Evolutionary conservation across 2,329 filamentous ascomycete genomes (phyloP).

Genomic region (Ophiocordyceps camponoti-saundersi): DNA sequence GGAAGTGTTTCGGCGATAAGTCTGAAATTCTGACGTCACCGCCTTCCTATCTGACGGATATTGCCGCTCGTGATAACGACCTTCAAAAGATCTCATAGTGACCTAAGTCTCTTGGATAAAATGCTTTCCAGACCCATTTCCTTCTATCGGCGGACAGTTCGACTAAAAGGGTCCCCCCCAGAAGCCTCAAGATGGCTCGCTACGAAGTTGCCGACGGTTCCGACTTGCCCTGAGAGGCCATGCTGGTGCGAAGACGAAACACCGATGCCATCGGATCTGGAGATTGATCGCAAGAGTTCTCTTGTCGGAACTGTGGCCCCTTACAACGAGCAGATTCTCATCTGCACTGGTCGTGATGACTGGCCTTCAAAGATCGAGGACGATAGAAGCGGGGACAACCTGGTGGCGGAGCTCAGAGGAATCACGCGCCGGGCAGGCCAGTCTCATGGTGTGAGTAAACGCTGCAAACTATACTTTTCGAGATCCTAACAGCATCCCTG

Average conservation of each 20-base stretch:
- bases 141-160: not conserved
- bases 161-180: not conserved
- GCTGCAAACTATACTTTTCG: not conserved
- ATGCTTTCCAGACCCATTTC: not conserved
- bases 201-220: constrained; percentile 24
- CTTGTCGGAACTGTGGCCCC: constrained; percentile 62
- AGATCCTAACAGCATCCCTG: constrained; percentile 7
- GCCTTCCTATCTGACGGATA: no score
- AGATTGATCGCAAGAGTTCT: constrained; percentile 54
- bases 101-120: not conserved
- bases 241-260: constrained; percentile 59
- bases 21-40: no score
- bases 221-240: constrained; percentile 55
- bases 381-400: constrained; percentile 48
- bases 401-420: constrained; percentile 57
- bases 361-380: constrained; percentile 79
- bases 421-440: constrained; percentile 47
- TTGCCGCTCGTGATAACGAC: no score
- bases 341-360: constrained; percentile 65
- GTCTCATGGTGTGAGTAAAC: constrained; percentile 40
- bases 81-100: no score
- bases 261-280: constrained; percentile 44
- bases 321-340: constrained; percentile 68
- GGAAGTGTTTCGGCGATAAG: no score
- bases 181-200: not conserved